Evolutionary conservation across 164 flowering plant genomes (phyloP), one percentile per base, ranked within the genome.

Genomic region (Kingdonia uniflora): DNA sequence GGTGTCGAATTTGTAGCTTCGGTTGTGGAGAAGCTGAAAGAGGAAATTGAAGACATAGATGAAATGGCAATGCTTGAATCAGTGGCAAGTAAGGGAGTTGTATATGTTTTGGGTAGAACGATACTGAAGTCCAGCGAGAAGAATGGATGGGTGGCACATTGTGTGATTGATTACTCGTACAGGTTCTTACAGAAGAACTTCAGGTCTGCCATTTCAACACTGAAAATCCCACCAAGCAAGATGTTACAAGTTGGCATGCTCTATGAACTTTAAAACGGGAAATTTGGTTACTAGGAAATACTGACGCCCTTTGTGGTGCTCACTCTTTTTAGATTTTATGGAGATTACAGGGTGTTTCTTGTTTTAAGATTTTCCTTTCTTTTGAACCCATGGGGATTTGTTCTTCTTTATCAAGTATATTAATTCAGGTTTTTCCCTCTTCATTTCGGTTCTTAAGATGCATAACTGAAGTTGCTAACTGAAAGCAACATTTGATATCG

Each of bases 181-280:
- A 44, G 48, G 11, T 44, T 44, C 11, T 17, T 44, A 44, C 22
- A 16, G 20, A 16, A 44, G 48, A 44, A 44, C 11, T 44, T 44
- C 21, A 44, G 48, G 48, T 44, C 48, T 44, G 20, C 48, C 2
- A 21, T 44, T 44, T 44, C 20, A 44, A 16, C 48, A 17, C 21
- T 44, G 4, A 44, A 44, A 16, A 44, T 44, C 0, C 48, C 48
- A 16, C 48, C 48, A 44, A 44, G 48, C 48, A 44, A 44, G 6
- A 44, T 44, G 48, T 16, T 44, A 17, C 19, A 16, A n/a, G n/a
- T n/a, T n/a, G n/a, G 48, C 11, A 44, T 44, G 48, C 48, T 44
- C 48, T 44, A 44, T 19, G 48, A 44, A 44, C 19, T 44, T 1
- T 44, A 2, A 41, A 14, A n/a, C n/a, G n/a, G n/a, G n/a, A n/a